Evolutionary conservation across 441 rosid species (phyloP), one percentile per base, ranked within the genome.

Genomic region (Arabidopsis lyrata): DNA sequence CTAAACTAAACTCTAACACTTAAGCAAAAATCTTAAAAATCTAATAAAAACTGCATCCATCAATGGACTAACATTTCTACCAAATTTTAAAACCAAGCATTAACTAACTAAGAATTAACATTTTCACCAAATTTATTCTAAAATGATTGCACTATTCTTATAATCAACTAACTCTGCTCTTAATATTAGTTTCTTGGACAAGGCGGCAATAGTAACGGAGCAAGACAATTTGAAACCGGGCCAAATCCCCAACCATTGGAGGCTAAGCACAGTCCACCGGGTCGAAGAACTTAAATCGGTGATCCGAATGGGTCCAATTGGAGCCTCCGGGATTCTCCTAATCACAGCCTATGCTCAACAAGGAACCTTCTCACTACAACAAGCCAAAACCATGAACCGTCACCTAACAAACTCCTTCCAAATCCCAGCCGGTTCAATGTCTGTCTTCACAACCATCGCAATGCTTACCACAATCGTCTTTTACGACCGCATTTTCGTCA

Each of bases 341-440:
- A 87, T 88, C 78, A 86, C 95, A 52, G 92, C 99, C 12, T 94
- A 90, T 48, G 93, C 94, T 5, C 99, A 94, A 66, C 99, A 94
- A 64, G 42, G 60, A 83, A 94, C 99, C 12, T 94, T 94, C 81
- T 90, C 95, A 13, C 84, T 94, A 53, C 94, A 90, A 70, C 99
- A 94, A 81, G 97, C 97, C 70, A 89, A 84, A 78, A 81, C 94
- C 81, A 94, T 92, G 99, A 76, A 94, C 85, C 84, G 97, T 13
- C 93, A 81, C 82, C 72, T 94, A 75, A 67, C 87, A 5, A 56
- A 72, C 16, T 82, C 94, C 63, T 92, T 94, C 78, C 78, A 88
- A 63, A 87, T 94, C 72, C 99, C 99, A 0, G 90, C 99, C 7
- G 99, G 86, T 42, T 94, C 99, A 62, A 92, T 92, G 94, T 77